These are phyloP conservation scores for Condylostoma magnum DNA, from an alignment of 169 alveolate species.

Conservation along the genomic window DNA sequence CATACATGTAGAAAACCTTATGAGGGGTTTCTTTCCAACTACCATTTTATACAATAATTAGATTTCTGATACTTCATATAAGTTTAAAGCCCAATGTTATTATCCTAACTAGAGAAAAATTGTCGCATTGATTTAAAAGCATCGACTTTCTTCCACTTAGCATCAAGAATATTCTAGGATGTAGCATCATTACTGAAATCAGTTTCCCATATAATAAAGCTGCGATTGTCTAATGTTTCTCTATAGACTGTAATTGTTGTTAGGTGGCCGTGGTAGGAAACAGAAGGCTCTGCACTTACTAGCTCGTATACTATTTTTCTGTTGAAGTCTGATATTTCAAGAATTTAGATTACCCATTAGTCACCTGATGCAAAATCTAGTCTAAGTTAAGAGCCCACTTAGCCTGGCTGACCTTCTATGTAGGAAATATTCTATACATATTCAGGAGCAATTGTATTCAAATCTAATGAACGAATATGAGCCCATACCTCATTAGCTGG, in stretches of 20 bases:
- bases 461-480: neutral
- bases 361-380: neutral
- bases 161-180: neutral
- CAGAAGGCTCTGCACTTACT: neutral
- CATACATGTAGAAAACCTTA: too few relatives aligned
- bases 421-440: neutral
- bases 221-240: neutral
- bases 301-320: neutral
- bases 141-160: neutral
- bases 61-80: too few relatives aligned
- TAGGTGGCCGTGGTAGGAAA: neutral
- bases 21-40: too few relatives aligned
- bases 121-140: too few relatives aligned
- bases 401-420: conserved; percentile 4
- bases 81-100: too few relatives aligned
- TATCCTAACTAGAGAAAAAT: too few relatives aligned
- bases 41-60: too few relatives aligned
- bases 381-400: neutral
- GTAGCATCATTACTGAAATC: neutral
- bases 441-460: neutral
- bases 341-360: neutral
- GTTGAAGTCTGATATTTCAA: neutral
- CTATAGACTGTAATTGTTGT: neutral
- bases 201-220: conserved; percentile 3
- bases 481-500: conserved; percentile 1